These are phyloP conservation scores for Dactylellina haptotyla DNA, from an alignment of 2,329 filamentous ascomycete genomes.

Conservation along the genomic window DNA sequence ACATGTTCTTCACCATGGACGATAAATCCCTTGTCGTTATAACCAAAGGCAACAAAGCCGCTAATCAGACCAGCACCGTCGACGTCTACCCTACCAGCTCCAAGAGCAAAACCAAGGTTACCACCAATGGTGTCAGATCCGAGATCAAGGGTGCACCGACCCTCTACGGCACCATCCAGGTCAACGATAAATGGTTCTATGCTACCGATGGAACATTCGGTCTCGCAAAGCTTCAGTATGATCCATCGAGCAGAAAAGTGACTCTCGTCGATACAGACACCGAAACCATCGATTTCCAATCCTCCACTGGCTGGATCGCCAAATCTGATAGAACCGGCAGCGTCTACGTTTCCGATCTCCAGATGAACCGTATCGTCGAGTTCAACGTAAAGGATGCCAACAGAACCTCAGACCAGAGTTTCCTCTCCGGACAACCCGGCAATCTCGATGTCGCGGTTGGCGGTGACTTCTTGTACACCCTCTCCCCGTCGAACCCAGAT, in stretches of 20 bases:
- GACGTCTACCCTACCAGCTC: slow-evolving; percentile 41
- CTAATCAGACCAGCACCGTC: slow-evolving; percentile 67
- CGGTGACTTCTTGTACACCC: slow-evolving; percentile 69
- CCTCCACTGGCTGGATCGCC: slow-evolving; percentile 70
- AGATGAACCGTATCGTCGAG: slow-evolving; percentile 67
- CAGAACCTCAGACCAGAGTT: slow-evolving; percentile 57
- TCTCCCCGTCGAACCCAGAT: slow-evolving; percentile 60
- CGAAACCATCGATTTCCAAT: slow-evolving; percentile 65
- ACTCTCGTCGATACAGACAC: slow-evolving; percentile 61
- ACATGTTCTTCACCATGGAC: slow-evolving; percentile 70
- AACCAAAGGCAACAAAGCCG: slow-evolving; percentile 70
- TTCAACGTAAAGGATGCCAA: slow-evolving; percentile 66
- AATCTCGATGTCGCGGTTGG: slow-evolving; percentile 68
- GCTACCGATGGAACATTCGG: slow-evolving; percentile 71
- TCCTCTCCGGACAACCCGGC: slow-evolving; percentile 65
- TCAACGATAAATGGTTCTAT: slow-evolving; percentile 66
- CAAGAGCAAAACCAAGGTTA: slow-evolving; percentile 14
- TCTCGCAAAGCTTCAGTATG: slow-evolving; percentile 65
- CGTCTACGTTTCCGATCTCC: slow-evolving; percentile 71
- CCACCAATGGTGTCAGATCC: slow-evolving; percentile 31
- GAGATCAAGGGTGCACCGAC: slow-evolving; percentile 66
- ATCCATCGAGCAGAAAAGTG: slow-evolving; percentile 58
- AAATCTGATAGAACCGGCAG: slow-evolving; percentile 65
- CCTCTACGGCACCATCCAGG: slow-evolving; percentile 67
- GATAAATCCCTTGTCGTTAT: slow-evolving; percentile 67